Percentiles rank a stretch among this genome's conserved stretches.
Conservation (phyloP, 352 stramenopile species). For the Pythium grandisporangium region DNA sequence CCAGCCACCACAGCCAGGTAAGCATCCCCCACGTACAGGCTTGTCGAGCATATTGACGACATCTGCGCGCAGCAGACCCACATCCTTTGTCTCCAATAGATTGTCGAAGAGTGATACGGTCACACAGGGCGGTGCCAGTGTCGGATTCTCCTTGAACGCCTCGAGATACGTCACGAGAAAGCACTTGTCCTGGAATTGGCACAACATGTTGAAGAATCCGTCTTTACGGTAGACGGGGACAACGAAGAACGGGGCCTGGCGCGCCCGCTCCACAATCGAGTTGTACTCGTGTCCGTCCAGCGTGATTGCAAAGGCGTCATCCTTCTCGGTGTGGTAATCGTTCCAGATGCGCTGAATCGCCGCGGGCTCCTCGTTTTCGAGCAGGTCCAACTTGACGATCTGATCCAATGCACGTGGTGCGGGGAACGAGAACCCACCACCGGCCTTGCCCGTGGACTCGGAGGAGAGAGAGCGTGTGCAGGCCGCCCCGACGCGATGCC, state of each 20-base stretch:
- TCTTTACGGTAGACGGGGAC: conserved; percentile 79
- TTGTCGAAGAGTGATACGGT: conserved; percentile 78
- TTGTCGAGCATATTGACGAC: conserved; percentile 86
- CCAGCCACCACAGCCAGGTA: no score
- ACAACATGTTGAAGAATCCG: conserved; percentile 86
- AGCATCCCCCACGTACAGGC: conserved; percentile 27
- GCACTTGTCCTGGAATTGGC: conserved; percentile 85
- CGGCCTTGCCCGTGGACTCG: background rate
- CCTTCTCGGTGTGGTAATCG: conserved; percentile 68
- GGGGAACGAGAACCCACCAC: conserved; percentile 73
- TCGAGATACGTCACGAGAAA: conserved; percentile 84
- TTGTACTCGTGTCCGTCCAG: conserved; percentile 30
- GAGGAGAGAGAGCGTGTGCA: conserved; percentile 6
- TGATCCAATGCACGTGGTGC: conserved; percentile 67
- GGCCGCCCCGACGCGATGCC: no score
- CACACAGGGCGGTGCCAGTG: conserved; percentile 60
- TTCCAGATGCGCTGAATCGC: conserved; percentile 71
- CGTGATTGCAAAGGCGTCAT: conserved; percentile 53
- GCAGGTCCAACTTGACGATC: conserved; percentile 78
- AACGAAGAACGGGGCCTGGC: conserved; percentile 60
- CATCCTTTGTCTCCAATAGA: conserved; percentile 59
- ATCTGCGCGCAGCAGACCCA: conserved; percentile 65
- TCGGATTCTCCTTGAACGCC: conserved; percentile 81
- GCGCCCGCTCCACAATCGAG: conserved; percentile 34
- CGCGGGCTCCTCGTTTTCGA: conserved; percentile 48